Base-by-base conservation (phyloP, 352 stramenopile genomes). In the Phytophthora quininea region DNA sequence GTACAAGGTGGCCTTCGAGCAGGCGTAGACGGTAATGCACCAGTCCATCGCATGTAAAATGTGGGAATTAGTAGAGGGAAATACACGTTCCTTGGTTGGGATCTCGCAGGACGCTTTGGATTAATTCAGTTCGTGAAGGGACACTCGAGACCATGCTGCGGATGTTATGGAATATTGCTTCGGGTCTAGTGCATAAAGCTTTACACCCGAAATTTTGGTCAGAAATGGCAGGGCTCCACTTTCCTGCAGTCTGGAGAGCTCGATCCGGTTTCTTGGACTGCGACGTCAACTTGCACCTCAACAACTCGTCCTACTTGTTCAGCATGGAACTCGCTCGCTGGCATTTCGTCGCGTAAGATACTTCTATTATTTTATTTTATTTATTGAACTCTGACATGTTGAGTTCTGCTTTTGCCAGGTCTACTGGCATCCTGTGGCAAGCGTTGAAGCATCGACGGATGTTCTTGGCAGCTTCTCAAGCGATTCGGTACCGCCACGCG, bases 1-100 rank as follows among this genome's bases (percentile, higher is more conserved):
- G 50, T 98, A 92, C 74, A 90, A 96, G 60, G 84, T 98, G 58
- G 96, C 95, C 32, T 99, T 99, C 71, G 87, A 92, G 57, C 62
- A 89, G 32, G 59, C 76, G 31, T 77, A 74, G 54, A 55, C 48
- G 38, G 24, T n/a, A 29, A 40, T 31, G 37, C 6, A 32, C 35
- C 33, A 19, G 27, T 29, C 27, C 35, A 29, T 29, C 15, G 29
- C 43, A 49, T 49, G 43, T 49, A 49, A 27, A 49, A 29, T 24
- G 12, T 49, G 15, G 15, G 15, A 27, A 6, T 24, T 8, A 47
- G 5, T 4, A 47, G 12, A 4, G 3, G 19, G 40, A 24, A 47
- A 11, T 40, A 11, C 35, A 40, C 35, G 0, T 40, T 40, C 10
- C 35, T 6, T 40, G 35, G 10, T 40, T 40, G 35, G 6, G 6